These are phyloP conservation scores for Tetrapyrgos nigripes DNA, from an alignment of 1,284 basidiomycete genomes.

Conservation along the genomic window DNA sequence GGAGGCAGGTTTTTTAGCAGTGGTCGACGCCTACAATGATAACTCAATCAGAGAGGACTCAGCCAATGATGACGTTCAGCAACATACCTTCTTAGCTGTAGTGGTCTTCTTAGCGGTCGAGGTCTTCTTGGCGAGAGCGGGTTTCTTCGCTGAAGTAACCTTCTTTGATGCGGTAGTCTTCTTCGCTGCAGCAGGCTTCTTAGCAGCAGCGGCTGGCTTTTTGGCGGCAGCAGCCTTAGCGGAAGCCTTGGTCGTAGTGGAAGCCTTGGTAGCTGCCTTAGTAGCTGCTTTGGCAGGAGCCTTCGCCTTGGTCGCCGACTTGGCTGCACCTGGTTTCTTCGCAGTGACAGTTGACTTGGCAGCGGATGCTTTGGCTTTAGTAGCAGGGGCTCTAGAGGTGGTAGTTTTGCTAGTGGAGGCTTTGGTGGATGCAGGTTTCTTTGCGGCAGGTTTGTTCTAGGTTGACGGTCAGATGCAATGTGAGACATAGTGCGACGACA, in stretches of 20 bases:
- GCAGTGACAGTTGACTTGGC: slow-evolving; percentile 33
- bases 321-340: slow-evolving; percentile 34
- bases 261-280: slow-evolving; percentile 23
- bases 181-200: slow-evolving; percentile 37
- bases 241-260: slow-evolving; percentile 21
- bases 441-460: slow-evolving; percentile 45
- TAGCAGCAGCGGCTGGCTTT: slow-evolving; percentile 31
- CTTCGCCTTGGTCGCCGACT: slow-evolving; percentile 36
- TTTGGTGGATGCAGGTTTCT: slow-evolving; percentile 34
- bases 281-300: slow-evolving; percentile 19
- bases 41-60: background rate
- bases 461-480: slow-evolving; percentile 15
- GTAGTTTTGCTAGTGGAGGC: slow-evolving; percentile 19
- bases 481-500: slow-evolving; percentile 16
- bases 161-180: slow-evolving; percentile 33
- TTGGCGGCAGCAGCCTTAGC: slow-evolving; percentile 30
- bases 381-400: slow-evolving; percentile 32
- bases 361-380: slow-evolving; percentile 41
- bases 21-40: slow-evolving; percentile 38
- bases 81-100: slow-evolving; percentile 44
- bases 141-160: too few relatives aligned
- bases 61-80: background rate
- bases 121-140: slow-evolving; percentile 39
- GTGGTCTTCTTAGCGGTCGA: slow-evolving; percentile 39
- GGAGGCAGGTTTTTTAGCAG: slow-evolving; percentile 38